Base-by-base conservation (phyloP, 371 early-diverging fungal genomes). In the Haplosporangium sp. region DNA sequence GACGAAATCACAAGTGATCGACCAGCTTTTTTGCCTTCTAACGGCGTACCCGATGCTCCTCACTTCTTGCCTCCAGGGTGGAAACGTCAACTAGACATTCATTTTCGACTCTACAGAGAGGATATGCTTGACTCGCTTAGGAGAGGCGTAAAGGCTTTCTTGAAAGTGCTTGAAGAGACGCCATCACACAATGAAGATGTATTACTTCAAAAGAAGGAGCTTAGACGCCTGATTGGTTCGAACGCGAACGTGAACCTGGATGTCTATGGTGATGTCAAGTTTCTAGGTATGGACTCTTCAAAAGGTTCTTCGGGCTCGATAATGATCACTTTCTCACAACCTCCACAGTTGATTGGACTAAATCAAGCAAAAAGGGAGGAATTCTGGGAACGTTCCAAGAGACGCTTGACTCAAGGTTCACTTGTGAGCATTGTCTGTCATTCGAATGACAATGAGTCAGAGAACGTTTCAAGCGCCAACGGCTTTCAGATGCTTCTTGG, bases 21-120 rank as follows among this genome's bases (percentile, higher is more conserved):
- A 37, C 52, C 42, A 3, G 81, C 85, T 1, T 84, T 81, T 44
- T 72, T 87, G 44, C 88, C 88, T 0, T 85, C 86, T 3, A 82
- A 83, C 39, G 75, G 62, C 45, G 48, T 77, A 10, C 48, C 76
- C 2, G 74, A 66, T 19, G 76, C 84, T 0, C 85, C 76, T 9
- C 84, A 86, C 48, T 84, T 84, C 71, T 58, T 86, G 34, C 71
- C 83, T 2, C 61, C 60, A 37, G 90, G 90, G 2, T 75, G 85
- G 55, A 76, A 62, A 13, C 84, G 87, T 11, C 79, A 86, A 19
- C 20, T 89, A 19, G 90, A 90, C 58, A 83, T 78, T 3, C 86
- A 89, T 48, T 90, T 90, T 61, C 85, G 90, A 0, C 67, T 90
- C 2, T 74, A 88, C 20, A 77, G 90, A 1, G 88, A 89, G 45